These are phyloP conservation scores for Pleurotus platypus DNA, from an alignment of 768 basidiomycete species.

Conservation along the genomic window DNA sequence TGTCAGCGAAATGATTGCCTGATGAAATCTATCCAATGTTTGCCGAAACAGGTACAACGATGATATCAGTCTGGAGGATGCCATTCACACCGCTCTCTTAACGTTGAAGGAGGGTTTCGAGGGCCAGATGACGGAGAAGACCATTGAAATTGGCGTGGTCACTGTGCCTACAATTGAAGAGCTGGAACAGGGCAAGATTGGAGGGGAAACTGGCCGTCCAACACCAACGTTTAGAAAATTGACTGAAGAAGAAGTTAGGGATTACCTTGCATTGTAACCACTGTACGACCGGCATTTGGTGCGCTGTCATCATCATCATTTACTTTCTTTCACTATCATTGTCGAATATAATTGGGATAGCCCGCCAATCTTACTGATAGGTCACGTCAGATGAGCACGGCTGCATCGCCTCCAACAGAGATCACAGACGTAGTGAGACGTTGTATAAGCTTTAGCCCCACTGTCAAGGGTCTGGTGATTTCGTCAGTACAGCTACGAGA, in stretches of 20 bases:
- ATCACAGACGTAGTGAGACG: no score
- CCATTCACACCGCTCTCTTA: constrained; percentile 96
- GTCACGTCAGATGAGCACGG: background rate
- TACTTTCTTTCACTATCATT: constrained; percentile 21
- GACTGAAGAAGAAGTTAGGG: constrained; percentile 93
- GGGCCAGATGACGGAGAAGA: constrained; percentile 99
- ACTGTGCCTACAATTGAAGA: constrained; percentile 79
- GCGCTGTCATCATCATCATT: constrained; percentile 8
- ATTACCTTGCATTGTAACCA: constrained; percentile 82
- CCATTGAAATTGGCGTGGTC: constrained; percentile 96
- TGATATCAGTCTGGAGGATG: constrained; percentile 97
- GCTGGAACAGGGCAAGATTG: constrained; percentile 67
- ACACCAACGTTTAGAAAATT: constrained; percentile 93
- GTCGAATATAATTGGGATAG: constrained; percentile 12
- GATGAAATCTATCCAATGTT: constrained; percentile 17
- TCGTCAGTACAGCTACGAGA: no score
- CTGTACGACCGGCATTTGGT: constrained; percentile 11
- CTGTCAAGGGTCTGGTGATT: no score
- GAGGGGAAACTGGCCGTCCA: constrained; percentile 62
- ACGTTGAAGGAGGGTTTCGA: constrained; percentile 99
- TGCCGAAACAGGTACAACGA: constrained; percentile 81
- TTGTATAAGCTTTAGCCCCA: no score
- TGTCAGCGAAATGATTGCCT: constrained; percentile 14
- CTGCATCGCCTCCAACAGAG: no score
- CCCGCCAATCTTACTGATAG: background rate